Percentiles rank a stretch among this genome's conserved stretches.
These are phyloP conservation scores for Komagataella kurtzmanii DNA, from an alignment of 805 yeast genomes.

Conservation along the genomic window DNA sequence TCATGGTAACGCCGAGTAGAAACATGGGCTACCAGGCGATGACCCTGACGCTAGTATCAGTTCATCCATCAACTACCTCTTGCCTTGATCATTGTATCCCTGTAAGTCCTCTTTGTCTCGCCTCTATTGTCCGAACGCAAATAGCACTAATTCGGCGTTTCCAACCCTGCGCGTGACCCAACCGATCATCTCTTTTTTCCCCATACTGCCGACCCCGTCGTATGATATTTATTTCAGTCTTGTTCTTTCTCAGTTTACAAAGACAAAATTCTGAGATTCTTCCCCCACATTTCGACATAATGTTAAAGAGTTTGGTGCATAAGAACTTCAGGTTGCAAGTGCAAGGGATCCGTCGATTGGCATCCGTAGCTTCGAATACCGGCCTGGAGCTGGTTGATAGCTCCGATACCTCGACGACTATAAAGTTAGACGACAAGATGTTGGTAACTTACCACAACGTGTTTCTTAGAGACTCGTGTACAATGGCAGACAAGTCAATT, in stretches of 20 bases:
- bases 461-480: slow-evolving; percentile 57
- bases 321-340: background rate
- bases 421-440: slow-evolving; percentile 2
- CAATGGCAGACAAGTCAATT: slow-evolving; percentile 26
- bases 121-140: too few relatives aligned
- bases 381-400: background rate
- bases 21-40: background rate
- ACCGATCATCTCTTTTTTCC: background rate
- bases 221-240: background rate
- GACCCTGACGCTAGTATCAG: background rate
- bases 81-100: too few relatives aligned
- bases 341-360: background rate
- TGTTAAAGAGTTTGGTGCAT: background rate
- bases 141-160: background rate
- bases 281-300: background rate
- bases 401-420: background rate
- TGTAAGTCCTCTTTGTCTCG: too few relatives aligned
- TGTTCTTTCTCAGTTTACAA: background rate
- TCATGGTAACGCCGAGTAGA: background rate
- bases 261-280: background rate
- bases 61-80: background rate
- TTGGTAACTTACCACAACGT: slow-evolving; percentile 28
- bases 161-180: background rate
- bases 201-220: background rate
- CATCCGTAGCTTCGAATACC: background rate